phyloP scores from a whole-genome alignment of 129 eudicot genomes.

The Escallonia rubra region DNA sequence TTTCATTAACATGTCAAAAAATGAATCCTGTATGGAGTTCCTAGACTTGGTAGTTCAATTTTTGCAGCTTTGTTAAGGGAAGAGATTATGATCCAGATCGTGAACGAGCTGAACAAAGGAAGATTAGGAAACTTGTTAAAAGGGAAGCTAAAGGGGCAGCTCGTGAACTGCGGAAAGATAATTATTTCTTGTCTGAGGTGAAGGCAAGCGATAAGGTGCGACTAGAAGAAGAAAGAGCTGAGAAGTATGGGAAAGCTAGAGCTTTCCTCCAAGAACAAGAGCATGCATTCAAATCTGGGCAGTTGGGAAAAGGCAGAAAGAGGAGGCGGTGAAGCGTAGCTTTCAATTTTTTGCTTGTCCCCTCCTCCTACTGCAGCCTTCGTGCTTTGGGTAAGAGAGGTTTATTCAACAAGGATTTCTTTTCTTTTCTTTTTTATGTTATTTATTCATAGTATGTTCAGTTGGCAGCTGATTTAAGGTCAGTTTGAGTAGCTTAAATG shows the following conservation, averaged over 20 bases:
- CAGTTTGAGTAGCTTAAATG: no score
- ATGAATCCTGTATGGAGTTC: neutral
- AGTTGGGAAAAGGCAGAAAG: conserved; percentile 73
- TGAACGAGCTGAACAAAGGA: conserved; percentile 67
- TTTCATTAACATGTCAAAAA: neutral
- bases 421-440: neutral
- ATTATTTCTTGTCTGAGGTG: conserved; percentile 65
- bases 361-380: neutral
- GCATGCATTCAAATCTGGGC: conserved; percentile 93
- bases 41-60: neutral
- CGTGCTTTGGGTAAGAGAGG: neutral
- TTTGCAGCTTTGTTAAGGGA: conserved; percentile 73
- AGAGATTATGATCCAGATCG: conserved; percentile 99
- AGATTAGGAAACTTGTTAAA: conserved; percentile 47
- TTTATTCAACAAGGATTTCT: neutral
- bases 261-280: conserved; percentile 99
- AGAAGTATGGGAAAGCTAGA: conserved; percentile 59
- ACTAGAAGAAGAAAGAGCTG: conserved; percentile 68
- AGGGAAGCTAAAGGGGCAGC: conserved; percentile 82
- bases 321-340: conserved; percentile 43
- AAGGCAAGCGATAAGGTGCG: conserved; percentile 64
- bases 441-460: no score
- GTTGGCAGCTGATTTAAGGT: no score
- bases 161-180: conserved; percentile 83
- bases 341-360: neutral